A percentile compares a stretch with the other conserved stretches of the same genome.
phyloP scores from a whole-genome alignment of 495 filamentous ascomycete genomes.

The Xanthoparmelia taractica region DNA sequence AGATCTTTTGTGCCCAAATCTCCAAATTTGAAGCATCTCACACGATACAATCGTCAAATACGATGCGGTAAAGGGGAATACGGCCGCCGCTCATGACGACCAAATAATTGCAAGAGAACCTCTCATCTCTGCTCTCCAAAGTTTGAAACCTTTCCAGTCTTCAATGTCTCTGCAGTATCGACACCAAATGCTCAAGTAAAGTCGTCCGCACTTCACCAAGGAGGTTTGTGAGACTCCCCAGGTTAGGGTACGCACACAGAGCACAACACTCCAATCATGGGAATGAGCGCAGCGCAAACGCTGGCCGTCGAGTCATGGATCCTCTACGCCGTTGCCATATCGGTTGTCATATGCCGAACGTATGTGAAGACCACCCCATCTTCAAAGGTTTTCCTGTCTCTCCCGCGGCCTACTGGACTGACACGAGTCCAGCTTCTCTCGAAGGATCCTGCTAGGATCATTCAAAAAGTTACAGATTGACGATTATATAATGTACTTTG shows the following conservation, averaged over 20 bases:
- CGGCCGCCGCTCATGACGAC: background rate
- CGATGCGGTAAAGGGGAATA: constrained; percentile 3
- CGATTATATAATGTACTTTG: constrained; percentile 48
- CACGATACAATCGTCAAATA: background rate
- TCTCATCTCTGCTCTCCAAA: background rate
- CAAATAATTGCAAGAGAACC: background rate
- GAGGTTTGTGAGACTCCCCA: background rate
- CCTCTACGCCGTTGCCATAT: constrained; percentile 17
- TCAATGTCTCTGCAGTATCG: background rate
- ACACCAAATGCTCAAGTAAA: background rate
- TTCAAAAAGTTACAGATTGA: constrained; percentile 43
- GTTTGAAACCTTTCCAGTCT: background rate
- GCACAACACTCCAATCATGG: constrained; percentile 1
- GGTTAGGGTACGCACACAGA: background rate
- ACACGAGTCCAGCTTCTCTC: constrained; percentile 24
- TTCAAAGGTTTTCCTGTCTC: background rate
- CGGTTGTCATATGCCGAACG: constrained; percentile 18
- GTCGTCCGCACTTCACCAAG: background rate
- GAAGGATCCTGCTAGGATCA: constrained; percentile 38
- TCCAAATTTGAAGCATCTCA: background rate
- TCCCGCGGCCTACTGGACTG: background rate
- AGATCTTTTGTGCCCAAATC: background rate
- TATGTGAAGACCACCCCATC: background rate
- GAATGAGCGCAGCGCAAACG: constrained; percentile 7
- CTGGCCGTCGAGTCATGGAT: constrained; percentile 27